A percentile compares a stretch with the other conserved stretches of the same genome.
phyloP scores from a whole-genome alignment of 345 rosid species.

The Eutrema japonicum region DNA sequence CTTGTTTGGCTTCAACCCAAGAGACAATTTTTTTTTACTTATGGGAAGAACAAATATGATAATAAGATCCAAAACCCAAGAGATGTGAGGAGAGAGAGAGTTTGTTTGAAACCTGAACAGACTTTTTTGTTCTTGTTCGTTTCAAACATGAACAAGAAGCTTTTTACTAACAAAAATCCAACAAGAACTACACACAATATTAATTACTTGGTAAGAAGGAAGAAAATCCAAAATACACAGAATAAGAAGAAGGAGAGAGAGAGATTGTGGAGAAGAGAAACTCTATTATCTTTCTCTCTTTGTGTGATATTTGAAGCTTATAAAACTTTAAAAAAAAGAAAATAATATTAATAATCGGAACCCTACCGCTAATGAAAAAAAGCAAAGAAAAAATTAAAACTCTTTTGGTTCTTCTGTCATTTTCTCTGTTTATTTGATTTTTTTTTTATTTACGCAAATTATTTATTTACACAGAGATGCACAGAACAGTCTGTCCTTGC shows the following conservation, averaged over 20 bases:
- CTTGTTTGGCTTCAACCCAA: conserved; percentile 60
- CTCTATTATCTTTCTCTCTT: conserved; percentile 36
- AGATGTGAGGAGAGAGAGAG: conserved; percentile 20
- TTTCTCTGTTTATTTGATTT: conserved; percentile 49
- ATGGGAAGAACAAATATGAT: conserved; percentile 20
- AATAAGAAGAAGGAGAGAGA: conserved; percentile 34
- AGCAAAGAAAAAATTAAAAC: conserved; percentile 7
- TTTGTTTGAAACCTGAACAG: conserved; percentile 33
- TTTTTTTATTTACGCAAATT: conserved; percentile 27
- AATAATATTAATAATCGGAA: conserved; percentile 27
- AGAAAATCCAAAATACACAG: conserved; percentile 31
- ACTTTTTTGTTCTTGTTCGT: conserved; percentile 44
- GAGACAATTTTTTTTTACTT: conserved; percentile 55
- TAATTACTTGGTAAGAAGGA: conserved; percentile 18
- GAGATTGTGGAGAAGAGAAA: conserved; percentile 54
- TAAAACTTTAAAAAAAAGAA: conserved; percentile 19
- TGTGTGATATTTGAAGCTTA: conserved; percentile 37
- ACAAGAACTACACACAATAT: conserved; percentile 31
- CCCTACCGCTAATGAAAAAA: conserved; percentile 50
- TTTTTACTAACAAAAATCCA: conserved; percentile 47
- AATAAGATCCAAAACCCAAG: conserved; percentile 38
- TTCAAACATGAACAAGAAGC: conserved; percentile 37
- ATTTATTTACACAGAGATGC: conserved; percentile 36
- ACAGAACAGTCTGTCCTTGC: conserved; percentile 43
- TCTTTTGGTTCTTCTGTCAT: conserved; percentile 72